Evolutionary conservation across 192 early-diverging fungal genomes (phyloP).

Genomic region (Entomortierella lignicola): DNA sequence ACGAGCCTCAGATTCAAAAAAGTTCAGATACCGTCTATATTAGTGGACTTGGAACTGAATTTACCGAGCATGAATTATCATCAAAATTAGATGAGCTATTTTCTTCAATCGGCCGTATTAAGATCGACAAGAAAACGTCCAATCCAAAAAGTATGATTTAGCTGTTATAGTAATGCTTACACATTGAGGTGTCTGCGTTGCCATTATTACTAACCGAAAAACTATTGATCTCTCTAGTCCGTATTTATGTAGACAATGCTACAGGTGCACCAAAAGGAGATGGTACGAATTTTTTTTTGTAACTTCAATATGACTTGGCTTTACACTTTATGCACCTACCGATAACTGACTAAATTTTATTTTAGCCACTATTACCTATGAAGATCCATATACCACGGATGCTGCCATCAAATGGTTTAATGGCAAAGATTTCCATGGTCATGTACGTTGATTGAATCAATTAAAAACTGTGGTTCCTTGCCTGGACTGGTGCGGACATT

Average conservation of each 20-base stretch:
- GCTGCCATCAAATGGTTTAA: conserved; percentile 82
- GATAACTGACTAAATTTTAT: not conserved
- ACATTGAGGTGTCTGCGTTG: no score
- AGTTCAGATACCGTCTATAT: conserved; percentile 79
- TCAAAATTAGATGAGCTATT: conserved; percentile 70
- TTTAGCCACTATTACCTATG: conserved; percentile 80
- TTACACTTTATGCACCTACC: not conserved
- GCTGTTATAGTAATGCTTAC: not conserved
- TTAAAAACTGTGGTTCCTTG: not conserved
- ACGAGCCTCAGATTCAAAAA: conserved; percentile 54
- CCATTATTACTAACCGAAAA: no score
- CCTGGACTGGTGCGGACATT: conserved; percentile 19
- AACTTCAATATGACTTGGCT: no score
- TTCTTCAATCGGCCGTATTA: conserved; percentile 78
- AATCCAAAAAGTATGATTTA: conserved; percentile 68
- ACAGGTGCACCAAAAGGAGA: conserved; percentile 78
- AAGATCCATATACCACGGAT: conserved; percentile 76
- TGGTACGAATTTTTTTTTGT: no score
- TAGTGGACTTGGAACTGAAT: conserved; percentile 66
- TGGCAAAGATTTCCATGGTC: conserved; percentile 59
- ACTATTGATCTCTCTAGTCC: conserved; percentile 56
- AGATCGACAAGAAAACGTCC: conserved; percentile 71
- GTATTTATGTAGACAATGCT: conserved; percentile 75
- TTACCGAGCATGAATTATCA: conserved; percentile 62
- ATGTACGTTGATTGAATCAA: conserved; percentile 19